A percentile compares a stretch with the other conserved stretches of the same genome.
Conservation (phyloP, 2,329 filamentous ascomycete species). For the Lithohypha guttulata region DNA sequence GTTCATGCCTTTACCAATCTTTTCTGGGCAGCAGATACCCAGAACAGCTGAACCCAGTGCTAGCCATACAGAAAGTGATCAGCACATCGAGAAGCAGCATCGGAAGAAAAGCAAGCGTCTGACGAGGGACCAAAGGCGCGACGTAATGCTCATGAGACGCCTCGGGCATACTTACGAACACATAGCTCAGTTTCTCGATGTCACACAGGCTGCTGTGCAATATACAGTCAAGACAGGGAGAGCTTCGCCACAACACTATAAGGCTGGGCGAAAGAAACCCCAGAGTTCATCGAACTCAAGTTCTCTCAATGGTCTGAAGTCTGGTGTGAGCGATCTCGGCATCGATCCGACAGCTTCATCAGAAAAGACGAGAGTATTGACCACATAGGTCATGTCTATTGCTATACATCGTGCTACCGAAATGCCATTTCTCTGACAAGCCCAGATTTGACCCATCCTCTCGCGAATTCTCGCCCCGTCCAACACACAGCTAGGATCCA, state of each 20-base stretch:
- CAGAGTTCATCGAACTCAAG: too few relatives aligned
- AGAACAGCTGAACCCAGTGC: too few relatives aligned
- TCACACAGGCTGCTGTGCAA: background rate
- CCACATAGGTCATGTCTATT: too few relatives aligned
- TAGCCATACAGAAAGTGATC: too few relatives aligned
- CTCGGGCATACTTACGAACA: conserved; percentile 1
- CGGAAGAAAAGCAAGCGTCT: background rate
- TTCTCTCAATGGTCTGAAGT: too few relatives aligned
- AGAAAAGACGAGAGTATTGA: too few relatives aligned
- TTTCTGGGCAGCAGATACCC: too few relatives aligned
- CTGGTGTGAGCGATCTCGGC: too few relatives aligned
- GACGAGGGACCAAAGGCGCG: background rate
- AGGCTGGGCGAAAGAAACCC: background rate
- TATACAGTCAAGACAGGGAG: conserved; percentile 1
- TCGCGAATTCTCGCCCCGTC: conserved; percentile 33
- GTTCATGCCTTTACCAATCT: too few relatives aligned
- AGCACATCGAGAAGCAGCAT: background rate
- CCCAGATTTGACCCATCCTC: conserved; percentile 34
- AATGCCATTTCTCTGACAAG: conserved; percentile 31
- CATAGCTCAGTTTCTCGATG: background rate
- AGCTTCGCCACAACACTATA: background rate
- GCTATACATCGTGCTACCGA: too few relatives aligned
- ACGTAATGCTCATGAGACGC: conserved; percentile 3
- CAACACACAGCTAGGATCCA: conserved; percentile 31
- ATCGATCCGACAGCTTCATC: too few relatives aligned